These are phyloP conservation scores for Nemania serpens DNA, from an alignment of 2,329 filamentous ascomycete genomes.

Conservation along the genomic window DNA sequence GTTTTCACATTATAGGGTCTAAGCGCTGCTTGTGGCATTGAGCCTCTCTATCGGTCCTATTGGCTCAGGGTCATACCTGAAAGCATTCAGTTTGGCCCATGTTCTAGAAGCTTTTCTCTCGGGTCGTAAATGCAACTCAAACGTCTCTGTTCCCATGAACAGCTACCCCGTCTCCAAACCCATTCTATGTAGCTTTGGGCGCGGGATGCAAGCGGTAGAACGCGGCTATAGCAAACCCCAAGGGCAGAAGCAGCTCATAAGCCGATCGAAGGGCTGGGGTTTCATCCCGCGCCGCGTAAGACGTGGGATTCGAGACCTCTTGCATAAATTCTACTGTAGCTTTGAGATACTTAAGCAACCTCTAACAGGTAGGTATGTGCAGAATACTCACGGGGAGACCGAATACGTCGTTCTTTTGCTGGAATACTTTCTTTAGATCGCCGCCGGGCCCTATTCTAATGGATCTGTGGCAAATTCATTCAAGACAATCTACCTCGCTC, in stretches of 20 bases:
- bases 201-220: constrained; percentile 1
- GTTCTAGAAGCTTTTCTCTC: constrained; percentile 25
- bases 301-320: constrained; percentile 21
- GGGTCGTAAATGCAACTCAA: constrained; percentile 18
- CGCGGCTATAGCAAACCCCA: neutral
- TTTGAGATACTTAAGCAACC: constrained; percentile 7
- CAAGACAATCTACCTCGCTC: too few relatives aligned
- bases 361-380: neutral
- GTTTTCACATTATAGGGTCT: neutral
- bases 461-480: too few relatives aligned
- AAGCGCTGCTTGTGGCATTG: constrained; percentile 4
- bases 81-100: neutral
- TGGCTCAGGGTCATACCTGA: constrained; percentile 2
- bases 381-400: too few relatives aligned
- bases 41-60: constrained; percentile 26
- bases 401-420: too few relatives aligned
- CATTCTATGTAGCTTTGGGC: neutral
- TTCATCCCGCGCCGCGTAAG: constrained; percentile 18
- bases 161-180: constrained; percentile 18
- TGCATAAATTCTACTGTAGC: constrained; percentile 13
- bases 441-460: too few relatives aligned
- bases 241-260: neutral
- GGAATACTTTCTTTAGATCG: too few relatives aligned
- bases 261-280: constrained; percentile 3
- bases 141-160: constrained; percentile 1